Base-by-base conservation (phyloP, 2,329 filamentous ascomycete species). In the Fusarium continuum region DNA sequence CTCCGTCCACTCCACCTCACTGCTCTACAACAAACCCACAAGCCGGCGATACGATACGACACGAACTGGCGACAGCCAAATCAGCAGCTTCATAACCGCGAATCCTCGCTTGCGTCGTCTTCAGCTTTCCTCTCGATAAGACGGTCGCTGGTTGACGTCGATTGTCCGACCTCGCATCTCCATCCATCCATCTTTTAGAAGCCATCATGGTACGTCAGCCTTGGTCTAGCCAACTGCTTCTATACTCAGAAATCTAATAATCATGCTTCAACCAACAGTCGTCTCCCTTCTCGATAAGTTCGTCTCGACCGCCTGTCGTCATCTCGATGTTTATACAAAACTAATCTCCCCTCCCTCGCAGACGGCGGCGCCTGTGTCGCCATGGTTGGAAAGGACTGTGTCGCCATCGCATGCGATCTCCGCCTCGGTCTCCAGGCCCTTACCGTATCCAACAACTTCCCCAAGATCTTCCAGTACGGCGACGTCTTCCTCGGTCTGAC, bases 381-480 rank as follows among this genome's bases (percentile, higher is more conserved):
- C 80, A 98, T 98, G 95, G 93, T 97, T 68, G 95, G 95, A 84
- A 98, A 99, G 82, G 93, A 98, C 88, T 99, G 95, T 80, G 95
- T 99, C 61, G 95, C 95, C 80, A 98, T 99, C 77, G 95, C 95
- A 78, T 99, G 95, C 84, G 95, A 99, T 81, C 92, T 99, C 69
- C 94, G 95, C 66, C 92, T 99, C 69, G 95, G 95, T 73, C 89
- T 98, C 76, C 95, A 99, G 83, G 87, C 95, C 75, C 86, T 99
- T 75, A 99, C 95, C 64, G 91, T 99, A 58, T 97, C 93, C 78
- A 99, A 99, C 89, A 95, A 98, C 89, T 98, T 98, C 85, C 95
- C 95, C 83, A 99, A 99, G 85, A 92, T 99, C 85, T 98, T 98
- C 88, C 88, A 90, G 79, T 98, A 96, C 85, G 93, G 92, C 74